Base-by-base conservation (phyloP, 2,329 filamentous ascomycete species). In the Cytospora chrysosperma region DNA sequence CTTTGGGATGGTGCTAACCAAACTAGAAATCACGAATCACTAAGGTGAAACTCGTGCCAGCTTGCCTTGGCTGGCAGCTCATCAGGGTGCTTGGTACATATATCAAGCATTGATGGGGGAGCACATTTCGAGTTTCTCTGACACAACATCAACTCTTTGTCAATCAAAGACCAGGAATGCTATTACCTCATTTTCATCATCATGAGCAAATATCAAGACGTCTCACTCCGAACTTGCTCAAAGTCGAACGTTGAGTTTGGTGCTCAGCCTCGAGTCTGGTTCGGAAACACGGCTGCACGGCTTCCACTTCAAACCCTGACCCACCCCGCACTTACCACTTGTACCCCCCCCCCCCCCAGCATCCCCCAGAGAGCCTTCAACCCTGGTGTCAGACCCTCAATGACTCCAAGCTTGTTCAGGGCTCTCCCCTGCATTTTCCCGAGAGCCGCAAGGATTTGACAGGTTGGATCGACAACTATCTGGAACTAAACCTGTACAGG, bases 131-230 rank as follows among this genome's bases (percentile, higher is more conserved):
- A 47, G 43, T 59, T 62, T 59, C 51, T 49, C 61, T 62, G 55
- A 65, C 59, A 62, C 52, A 62, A 65, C 56, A 54, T 54, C 28
- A 47, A 55, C 43, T 49, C 32, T 50, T 58, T 32, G 17, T 49
- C 52, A 47, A 52, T 49, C 52, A 47, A 52, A 24, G 32, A n/a
- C 55, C 7, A 7, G 10, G 21, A 26, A 55, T 24, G 32, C 51
- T 32, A 65, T 65, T 63, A 55, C 63, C 61, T 65, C 63, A 65
- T 65, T 32, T 65, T 65, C 40, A 56, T 54, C 50, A 63, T 53
- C 28, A 60, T 56, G 61, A 49, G 51, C 60, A 51, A 56, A 62
- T 63, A 51, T 50, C 30, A 21, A 63, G n/a, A 49, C 40, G 32
- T 55, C 53, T 52, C 60, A 56, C 43, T 5, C 19, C 27, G 19